A percentile compares a stretch with the other conserved stretches of the same genome.
Conservation (phyloP, 805 yeast species). For the Blastobotrys peoriensis region DNA sequence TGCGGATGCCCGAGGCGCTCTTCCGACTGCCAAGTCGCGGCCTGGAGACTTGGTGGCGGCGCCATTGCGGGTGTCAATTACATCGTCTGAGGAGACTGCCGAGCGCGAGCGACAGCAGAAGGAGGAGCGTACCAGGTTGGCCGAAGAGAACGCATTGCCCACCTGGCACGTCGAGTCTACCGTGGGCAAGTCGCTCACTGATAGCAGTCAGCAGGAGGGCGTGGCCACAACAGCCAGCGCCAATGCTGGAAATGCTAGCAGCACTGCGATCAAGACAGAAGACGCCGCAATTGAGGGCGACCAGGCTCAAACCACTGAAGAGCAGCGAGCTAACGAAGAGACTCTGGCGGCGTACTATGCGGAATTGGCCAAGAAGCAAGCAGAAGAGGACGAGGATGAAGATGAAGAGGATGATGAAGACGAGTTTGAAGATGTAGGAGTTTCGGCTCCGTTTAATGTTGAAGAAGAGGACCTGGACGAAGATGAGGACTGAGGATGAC, state of each 20-base stretch:
- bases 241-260: constrained; percentile 13
- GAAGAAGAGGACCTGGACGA: constrained; percentile 32
- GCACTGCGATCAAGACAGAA: constrained; percentile 9
- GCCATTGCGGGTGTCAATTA: constrained; percentile 80
- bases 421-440: constrained; percentile 33
- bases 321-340: constrained; percentile 61
- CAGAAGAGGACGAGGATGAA: constrained; percentile 53
- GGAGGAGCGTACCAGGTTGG: constrained; percentile 61
- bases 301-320: constrained; percentile 35
- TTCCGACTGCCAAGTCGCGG: constrained; percentile 25
- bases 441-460: constrained; percentile 10
- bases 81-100: constrained; percentile 79
- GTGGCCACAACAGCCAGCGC: constrained; percentile 18
- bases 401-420: constrained; percentile 46
- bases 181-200: constrained; percentile 56
- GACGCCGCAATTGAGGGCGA: constrained; percentile 4
- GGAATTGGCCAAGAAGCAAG: constrained; percentile 64
- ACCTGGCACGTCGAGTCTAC: constrained; percentile 94
- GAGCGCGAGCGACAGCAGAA: constrained; percentile 59
- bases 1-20: constrained; percentile 28
- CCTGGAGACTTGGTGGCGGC: constrained; percentile 46
- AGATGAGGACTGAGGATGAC: constrained; percentile 20
- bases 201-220: constrained; percentile 5
- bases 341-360: constrained; percentile 73
- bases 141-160: constrained; percentile 92